phyloP scores from a whole-genome alignment of 345 rosid species.

The Alliaria petiolata region DNA sequence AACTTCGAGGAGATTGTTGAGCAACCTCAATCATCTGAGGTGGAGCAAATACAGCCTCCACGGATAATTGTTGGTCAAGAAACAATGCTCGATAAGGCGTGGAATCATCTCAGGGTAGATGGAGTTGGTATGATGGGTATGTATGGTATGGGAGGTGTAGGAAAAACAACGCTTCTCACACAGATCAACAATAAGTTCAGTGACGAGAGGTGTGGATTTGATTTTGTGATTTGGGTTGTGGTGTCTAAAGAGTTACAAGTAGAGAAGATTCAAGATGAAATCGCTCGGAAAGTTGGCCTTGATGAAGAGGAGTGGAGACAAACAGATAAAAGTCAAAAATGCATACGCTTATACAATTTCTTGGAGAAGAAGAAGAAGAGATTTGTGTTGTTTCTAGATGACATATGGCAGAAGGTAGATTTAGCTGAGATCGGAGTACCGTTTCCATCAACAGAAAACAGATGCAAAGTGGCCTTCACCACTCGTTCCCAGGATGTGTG shows the following conservation, averaged over 20 bases:
- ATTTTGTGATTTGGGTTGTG: background rate
- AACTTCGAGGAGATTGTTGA: background rate
- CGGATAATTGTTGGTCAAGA: conserved; percentile 8
- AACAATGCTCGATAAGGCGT: background rate
- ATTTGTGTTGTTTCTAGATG: conserved; percentile 22
- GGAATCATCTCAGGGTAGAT: background rate
- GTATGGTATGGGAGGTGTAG: background rate
- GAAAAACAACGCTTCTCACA: background rate
- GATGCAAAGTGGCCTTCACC: conserved; percentile 9
- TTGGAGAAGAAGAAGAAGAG: background rate
- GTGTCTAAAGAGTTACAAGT: conserved; percentile 6
- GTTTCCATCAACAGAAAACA: background rate
- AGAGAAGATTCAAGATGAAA: conserved; percentile 9
- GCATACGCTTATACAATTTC: background rate
- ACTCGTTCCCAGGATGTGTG: conserved; percentile 12
- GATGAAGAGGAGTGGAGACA: background rate
- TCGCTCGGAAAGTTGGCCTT: background rate
- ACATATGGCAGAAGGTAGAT: conserved; percentile 14
- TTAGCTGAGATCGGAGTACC: conserved; percentile 15
- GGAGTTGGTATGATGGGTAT: conserved; percentile 14
- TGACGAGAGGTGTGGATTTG: background rate
- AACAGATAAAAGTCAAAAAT: background rate
- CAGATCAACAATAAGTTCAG: background rate
- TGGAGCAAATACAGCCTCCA: background rate
- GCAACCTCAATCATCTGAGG: background rate